These are phyloP conservation scores for Dysphania ambrosioides DNA, from an alignment of 148 eudicot species.

Conservation along the genomic window DNA sequence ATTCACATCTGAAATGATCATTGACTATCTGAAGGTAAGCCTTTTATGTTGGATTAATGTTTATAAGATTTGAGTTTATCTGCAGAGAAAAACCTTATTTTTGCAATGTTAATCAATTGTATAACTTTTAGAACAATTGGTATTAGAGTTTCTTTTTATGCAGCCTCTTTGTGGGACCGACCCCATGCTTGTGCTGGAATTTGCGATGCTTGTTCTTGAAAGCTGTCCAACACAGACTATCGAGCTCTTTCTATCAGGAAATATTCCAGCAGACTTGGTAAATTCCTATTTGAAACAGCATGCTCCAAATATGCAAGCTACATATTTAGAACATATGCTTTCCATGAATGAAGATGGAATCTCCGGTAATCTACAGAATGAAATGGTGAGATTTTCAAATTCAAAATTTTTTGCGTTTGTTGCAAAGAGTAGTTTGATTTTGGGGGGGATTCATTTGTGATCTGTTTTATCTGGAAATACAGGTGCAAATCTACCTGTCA, in stretches of 20 bases:
- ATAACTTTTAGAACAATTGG: constrained; percentile 13
- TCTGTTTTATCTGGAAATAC: constrained; percentile 9
- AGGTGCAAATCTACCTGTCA: constrained; percentile 96
- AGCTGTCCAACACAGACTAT: constrained; percentile 89
- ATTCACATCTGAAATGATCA: constrained; percentile 89
- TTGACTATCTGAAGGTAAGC: constrained; percentile 90
- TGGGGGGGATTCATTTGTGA: not conserved
- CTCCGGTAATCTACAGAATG: constrained; percentile 93
- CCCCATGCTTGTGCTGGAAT: constrained; percentile 94
- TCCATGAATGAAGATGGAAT: constrained; percentile 81
- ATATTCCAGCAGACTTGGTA: constrained; percentile 89
- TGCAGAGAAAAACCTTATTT: not conserved
- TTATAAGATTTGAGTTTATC: not conserved
- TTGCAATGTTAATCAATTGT: not conserved
- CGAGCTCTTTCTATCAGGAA: constrained; percentile 91
- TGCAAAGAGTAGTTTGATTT: not conserved
- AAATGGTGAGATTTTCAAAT: constrained; percentile 59
- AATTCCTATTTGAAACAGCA: constrained; percentile 93
- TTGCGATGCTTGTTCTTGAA: constrained; percentile 88
- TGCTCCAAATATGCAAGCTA: constrained; percentile 98
- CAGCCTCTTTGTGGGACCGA: constrained; percentile 96
- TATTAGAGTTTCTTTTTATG: constrained; percentile 38
- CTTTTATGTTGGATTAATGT: constrained; percentile 5
- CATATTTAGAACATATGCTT: constrained; percentile 88
- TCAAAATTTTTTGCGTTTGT: not conserved